Conservation (phyloP, 768 basidiomycete species). For the Agaricus sinodeliciosus region DNA sequence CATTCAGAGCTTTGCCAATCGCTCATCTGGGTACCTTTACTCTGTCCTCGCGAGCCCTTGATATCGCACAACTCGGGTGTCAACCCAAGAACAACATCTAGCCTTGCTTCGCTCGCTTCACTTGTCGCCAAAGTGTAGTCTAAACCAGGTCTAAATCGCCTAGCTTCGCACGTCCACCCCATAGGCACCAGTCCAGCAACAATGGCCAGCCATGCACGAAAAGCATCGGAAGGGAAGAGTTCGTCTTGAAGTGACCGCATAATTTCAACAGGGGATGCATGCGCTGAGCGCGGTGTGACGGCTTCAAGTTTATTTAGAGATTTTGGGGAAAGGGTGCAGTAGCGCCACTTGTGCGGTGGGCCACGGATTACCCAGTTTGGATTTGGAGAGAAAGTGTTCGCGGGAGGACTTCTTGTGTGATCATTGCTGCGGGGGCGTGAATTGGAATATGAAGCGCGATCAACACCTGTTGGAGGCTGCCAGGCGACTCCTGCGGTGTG, state of each 20-base stretch:
- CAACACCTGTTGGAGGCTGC: too few species aligned
- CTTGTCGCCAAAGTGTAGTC: slow-evolving; percentile 94
- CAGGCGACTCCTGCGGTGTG: slow-evolving; percentile 51
- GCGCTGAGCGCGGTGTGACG: slow-evolving; percentile 46
- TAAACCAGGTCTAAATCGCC: slow-evolving; percentile 86
- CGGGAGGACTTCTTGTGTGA: neutral
- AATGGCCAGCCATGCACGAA: slow-evolving; percentile 82
- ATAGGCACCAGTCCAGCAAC: slow-evolving; percentile 70
- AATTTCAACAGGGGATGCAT: slow-evolving; percentile 49
- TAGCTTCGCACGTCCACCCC: slow-evolving; percentile 67
- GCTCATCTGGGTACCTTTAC: slow-evolving; percentile 18
- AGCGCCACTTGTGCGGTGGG: slow-evolving; percentile 94
- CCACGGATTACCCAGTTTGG: slow-evolving; percentile 64
- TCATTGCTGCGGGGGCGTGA: neutral
- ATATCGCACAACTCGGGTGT: slow-evolving; percentile 48
- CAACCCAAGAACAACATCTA: slow-evolving; percentile 83
- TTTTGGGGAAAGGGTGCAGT: slow-evolving; percentile 54
- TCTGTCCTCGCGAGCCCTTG: slow-evolving; percentile 21
- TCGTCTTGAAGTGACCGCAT: slow-evolving; percentile 67
- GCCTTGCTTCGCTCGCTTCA: slow-evolving; percentile 70
- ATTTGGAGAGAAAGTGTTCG: slow-evolving; percentile 12
- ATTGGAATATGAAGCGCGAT: neutral
- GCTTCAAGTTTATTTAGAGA: slow-evolving; percentile 29
- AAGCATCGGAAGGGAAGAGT: slow-evolving; percentile 73
- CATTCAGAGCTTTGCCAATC: slow-evolving; percentile 72